These are phyloP conservation scores for Coemansia reversa DNA, from an alignment of 192 early-diverging fungal species.

Conservation along the genomic window DNA sequence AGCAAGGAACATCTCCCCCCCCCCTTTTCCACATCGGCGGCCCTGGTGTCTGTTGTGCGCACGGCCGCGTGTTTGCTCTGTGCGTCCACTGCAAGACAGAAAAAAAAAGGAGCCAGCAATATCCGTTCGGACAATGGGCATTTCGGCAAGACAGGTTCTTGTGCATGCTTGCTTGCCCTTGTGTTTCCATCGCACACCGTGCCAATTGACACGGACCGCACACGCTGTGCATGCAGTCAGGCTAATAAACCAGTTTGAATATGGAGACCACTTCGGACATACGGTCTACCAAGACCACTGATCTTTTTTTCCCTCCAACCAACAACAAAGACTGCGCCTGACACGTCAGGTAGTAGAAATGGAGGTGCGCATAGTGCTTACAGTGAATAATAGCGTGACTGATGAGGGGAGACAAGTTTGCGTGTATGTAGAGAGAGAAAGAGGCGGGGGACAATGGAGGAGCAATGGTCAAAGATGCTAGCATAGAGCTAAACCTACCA, in stretches of 20 bases:
- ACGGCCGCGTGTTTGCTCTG: background rate
- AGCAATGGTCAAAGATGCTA: background rate
- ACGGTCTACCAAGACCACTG: background rate
- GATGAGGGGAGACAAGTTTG: background rate
- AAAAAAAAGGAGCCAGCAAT: background rate
- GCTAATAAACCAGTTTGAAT: background rate
- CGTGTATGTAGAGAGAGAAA: constrained; percentile 2
- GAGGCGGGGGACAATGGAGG: background rate
- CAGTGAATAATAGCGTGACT: background rate
- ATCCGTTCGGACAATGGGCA: background rate
- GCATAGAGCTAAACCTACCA: background rate
- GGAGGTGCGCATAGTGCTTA: background rate
- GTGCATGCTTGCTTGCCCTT: background rate
- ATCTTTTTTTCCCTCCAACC: too few relatives aligned
- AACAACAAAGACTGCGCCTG: too few relatives aligned
- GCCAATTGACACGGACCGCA: background rate
- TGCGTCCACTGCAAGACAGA: background rate
- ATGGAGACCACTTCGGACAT: background rate
- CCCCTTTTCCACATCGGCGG: background rate
- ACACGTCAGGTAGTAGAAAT: background rate
- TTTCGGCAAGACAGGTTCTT: background rate
- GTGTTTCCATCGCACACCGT: background rate
- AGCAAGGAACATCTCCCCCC: background rate
- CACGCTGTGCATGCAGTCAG: background rate
- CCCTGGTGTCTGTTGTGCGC: background rate